phyloP scores from a whole-genome alignment of 2,329 filamentous ascomycete species.

The Fonsecaea pedrosoi region DNA sequence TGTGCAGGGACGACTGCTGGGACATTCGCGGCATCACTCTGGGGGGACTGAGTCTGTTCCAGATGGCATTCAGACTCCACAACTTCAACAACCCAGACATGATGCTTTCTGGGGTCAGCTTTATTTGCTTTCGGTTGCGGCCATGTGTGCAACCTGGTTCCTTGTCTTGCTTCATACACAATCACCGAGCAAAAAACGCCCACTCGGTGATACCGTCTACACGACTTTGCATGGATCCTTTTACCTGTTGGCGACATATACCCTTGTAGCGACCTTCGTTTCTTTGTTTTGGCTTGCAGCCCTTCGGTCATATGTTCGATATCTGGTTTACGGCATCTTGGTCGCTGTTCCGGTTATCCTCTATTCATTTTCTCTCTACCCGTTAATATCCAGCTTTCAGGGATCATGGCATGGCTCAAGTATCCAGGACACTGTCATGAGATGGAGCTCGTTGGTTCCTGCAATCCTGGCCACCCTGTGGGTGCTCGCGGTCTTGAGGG shows the following conservation, averaged over 20 bases:
- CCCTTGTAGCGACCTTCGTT: conserved; percentile 84
- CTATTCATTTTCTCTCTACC: conserved; percentile 88
- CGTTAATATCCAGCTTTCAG: conserved; percentile 87
- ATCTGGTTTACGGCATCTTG: conserved; percentile 80
- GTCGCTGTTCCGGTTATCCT: conserved; percentile 85
- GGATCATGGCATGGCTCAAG: conserved; percentile 75
- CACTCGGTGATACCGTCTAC: conserved; percentile 92
- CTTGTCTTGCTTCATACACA: conserved; percentile 90
- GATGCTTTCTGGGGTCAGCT: conserved; percentile 92
- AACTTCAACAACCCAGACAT: conserved; percentile 76
- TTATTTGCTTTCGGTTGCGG: conserved; percentile 82
- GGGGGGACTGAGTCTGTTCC: conserved; percentile 60
- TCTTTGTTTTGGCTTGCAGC: conserved; percentile 90
- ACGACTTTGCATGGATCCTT: conserved; percentile 85
- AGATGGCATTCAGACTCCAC: conserved; percentile 62
- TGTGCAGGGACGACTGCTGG: conserved; percentile 39
- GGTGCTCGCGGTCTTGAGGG: conserved; percentile 82
- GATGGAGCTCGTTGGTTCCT: conserved; percentile 82
- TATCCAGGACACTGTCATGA: conserved; percentile 87
- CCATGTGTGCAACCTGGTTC: conserved; percentile 85
- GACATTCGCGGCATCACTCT: conserved; percentile 56
- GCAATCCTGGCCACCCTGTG: conserved; percentile 75
- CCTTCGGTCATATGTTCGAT: conserved; percentile 83
- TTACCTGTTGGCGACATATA: conserved; percentile 88
- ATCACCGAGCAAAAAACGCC: conserved; percentile 69